Conservation (phyloP, 805 yeast species). For the Myxozyma sirexii region DNA sequence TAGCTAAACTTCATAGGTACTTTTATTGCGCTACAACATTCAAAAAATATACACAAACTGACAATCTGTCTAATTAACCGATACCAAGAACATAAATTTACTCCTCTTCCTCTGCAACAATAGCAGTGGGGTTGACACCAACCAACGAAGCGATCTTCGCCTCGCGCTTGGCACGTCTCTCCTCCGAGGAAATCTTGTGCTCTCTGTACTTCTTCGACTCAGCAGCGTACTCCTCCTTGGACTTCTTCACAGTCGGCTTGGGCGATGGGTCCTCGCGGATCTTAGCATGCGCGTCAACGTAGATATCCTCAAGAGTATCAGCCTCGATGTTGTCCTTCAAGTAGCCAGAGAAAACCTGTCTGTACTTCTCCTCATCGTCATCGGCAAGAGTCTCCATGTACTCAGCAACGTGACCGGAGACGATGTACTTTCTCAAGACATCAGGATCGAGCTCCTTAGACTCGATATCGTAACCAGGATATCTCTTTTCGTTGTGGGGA, state of each 20-base stretch:
- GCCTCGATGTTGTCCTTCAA: constrained; percentile 96
- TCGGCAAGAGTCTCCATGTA: constrained; percentile 99
- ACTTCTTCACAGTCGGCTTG: constrained; percentile 88
- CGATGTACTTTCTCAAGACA: constrained; percentile 96
- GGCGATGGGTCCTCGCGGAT: constrained; percentile 95
- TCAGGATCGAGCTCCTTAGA: constrained; percentile 98
- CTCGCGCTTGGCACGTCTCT: constrained; percentile 86
- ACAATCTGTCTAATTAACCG: not conserved
- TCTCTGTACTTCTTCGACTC: constrained; percentile 90
- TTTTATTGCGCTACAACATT: constrained; percentile 4
- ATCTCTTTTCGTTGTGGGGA: constrained; percentile 99
- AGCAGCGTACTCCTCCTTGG: constrained; percentile 98
- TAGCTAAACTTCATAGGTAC: not conserved
- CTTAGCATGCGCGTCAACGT: constrained; percentile 89
- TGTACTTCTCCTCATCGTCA: constrained; percentile 99
- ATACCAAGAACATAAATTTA: not conserved
- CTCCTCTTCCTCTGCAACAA: constrained; percentile 28
- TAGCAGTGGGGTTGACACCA: constrained; percentile 19
- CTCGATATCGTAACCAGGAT: constrained; percentile 99
- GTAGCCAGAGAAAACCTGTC: constrained; percentile 93
- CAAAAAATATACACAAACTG: not conserved
- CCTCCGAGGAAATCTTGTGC: constrained; percentile 84
- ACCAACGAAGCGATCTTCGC: constrained; percentile 77
- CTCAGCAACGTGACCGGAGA: constrained; percentile 99
- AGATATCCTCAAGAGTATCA: constrained; percentile 93